Evolutionary conservation across 2,329 filamentous ascomycete genomes (phyloP).

Genomic region (Talaromyces sp.): DNA sequence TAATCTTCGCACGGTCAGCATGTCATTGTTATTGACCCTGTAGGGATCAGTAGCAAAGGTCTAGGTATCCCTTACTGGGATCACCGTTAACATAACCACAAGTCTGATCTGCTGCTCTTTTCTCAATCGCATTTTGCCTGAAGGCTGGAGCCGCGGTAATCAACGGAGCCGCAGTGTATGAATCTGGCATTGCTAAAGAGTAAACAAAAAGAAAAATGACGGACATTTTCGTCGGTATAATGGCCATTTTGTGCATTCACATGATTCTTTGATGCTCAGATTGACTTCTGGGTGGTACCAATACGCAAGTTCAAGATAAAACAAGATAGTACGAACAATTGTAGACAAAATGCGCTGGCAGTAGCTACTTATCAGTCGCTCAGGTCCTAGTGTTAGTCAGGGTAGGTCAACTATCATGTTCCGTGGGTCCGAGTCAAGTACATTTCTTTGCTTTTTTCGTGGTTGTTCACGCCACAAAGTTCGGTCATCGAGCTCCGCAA

Average conservation of each 20-base stretch:
- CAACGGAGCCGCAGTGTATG: background rate
- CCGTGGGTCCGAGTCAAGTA: background rate
- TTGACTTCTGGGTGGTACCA: background rate
- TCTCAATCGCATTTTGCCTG: background rate
- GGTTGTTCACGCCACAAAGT: background rate
- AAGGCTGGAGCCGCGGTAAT: constrained; percentile 6
- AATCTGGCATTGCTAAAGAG: background rate
- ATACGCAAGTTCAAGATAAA: background rate
- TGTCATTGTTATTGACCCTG: background rate
- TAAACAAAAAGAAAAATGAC: background rate
- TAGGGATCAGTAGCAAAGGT: background rate
- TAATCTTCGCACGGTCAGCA: constrained; percentile 4
- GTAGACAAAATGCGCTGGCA: background rate
- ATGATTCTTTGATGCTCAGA: background rate
- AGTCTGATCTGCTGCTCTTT: constrained; percentile 8
- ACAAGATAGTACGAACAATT: background rate
- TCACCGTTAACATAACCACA: constrained; percentile 12
- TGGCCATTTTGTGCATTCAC: background rate
- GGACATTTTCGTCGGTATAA: background rate
- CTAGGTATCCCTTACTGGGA: background rate
- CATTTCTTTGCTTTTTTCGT: background rate
- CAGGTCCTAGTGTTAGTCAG: background rate
- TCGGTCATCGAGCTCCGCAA: background rate
- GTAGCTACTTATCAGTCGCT: background rate
- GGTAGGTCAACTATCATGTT: background rate